phyloP scores from a whole-genome alignment of 139 green algal species.

The Astrephomene gubernaculifera region DNA sequence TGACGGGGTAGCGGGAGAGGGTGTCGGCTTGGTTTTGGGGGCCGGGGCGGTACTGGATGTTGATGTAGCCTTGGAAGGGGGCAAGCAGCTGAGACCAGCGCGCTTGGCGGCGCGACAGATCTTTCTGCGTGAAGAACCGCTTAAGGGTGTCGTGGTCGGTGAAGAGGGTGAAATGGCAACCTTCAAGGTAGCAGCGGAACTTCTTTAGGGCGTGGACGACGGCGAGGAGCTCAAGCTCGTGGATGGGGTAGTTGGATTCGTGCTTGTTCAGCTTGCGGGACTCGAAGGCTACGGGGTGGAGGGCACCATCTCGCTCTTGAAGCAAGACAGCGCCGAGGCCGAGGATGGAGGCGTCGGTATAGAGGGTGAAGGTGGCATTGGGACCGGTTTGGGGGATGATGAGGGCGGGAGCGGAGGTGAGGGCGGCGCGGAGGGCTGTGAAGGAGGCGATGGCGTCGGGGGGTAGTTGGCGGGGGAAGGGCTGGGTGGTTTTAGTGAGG shows the following conservation, averaged over 20 bases:
- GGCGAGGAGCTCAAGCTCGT: slow-evolving; percentile 62
- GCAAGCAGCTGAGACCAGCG: slow-evolving; percentile 53
- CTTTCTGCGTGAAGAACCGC: slow-evolving; percentile 51
- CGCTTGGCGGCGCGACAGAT: slow-evolving; percentile 48
- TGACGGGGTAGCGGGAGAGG: slow-evolving; percentile 34
- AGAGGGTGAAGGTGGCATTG: slow-evolving; percentile 42
- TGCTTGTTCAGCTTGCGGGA: slow-evolving; percentile 47
- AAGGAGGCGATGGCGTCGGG: not conserved
- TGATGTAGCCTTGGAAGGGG: slow-evolving; percentile 40
- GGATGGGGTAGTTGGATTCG: slow-evolving; percentile 59
- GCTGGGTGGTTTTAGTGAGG: slow-evolving; percentile 5
- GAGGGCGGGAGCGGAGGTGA: slow-evolving; percentile 25
- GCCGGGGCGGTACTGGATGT: slow-evolving; percentile 50
- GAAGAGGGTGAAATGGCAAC: slow-evolving; percentile 37
- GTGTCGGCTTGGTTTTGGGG: slow-evolving; percentile 54
- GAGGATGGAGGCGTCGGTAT: slow-evolving; percentile 53
- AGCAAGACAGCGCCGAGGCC: slow-evolving; percentile 48
- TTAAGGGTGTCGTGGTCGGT: slow-evolving; percentile 60
- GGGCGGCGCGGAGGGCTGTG: not conserved
- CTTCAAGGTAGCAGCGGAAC: slow-evolving; percentile 63
- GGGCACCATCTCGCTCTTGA: slow-evolving; percentile 37
- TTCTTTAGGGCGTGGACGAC: slow-evolving; percentile 47
- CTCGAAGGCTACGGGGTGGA: slow-evolving; percentile 49
- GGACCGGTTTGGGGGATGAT: not conserved
- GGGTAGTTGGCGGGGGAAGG: not conserved